Evolutionary conservation across 176 grass and related monocot genomes (phyloP), one percentile per base, ranked within the genome.

Genomic region (Zea luxurians): DNA sequence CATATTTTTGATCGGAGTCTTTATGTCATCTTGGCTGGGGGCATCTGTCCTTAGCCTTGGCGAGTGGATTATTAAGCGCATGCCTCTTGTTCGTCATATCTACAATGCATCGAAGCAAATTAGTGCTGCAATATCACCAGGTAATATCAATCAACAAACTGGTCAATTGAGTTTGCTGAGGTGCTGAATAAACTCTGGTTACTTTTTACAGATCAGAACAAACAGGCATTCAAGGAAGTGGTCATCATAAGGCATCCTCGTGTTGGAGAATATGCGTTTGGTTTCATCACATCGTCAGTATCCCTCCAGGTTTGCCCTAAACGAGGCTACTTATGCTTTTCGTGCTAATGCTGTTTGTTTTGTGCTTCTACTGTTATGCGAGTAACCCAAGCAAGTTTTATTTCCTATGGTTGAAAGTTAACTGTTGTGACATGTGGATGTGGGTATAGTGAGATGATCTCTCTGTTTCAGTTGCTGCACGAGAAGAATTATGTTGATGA

Each of bases 101-200:
- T 98, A 98, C 83, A 94, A 94, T 88, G 95, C 95, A 48, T 98
- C 95, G n/a, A 98, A 98, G 69, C 95, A 98, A 86, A 98, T 98
- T 60, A 92, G 91, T 88, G 89, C 95, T 13, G 95, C 95, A 76
- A 90, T 98, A 79, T 98, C 95, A 1, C 95, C 95, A 79, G 95
- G 95, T 98, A 92, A 84, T 64, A 40, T 66, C 70, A 65, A 54
- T 42, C 11, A n/a, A 66, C 36, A 49, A 34, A 34, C 12, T 62
- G 46, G 50, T 6, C 68, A 62, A 27, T 61, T 37, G 47, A 16
- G n/a, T 50, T 62, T 37, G 15, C 37, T n/a, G 61, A 58, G 43
- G 43, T 16, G 3, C 75, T 71, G 48, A 82, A 52, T 74, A 68
- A 47, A 68, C 7, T 85, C n/a, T 10, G 35, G 16, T 71, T 73